phyloP scores from a whole-genome alignment of 2,329 filamentous ascomycete genomes.

The Aspergillus chevalieri region DNA sequence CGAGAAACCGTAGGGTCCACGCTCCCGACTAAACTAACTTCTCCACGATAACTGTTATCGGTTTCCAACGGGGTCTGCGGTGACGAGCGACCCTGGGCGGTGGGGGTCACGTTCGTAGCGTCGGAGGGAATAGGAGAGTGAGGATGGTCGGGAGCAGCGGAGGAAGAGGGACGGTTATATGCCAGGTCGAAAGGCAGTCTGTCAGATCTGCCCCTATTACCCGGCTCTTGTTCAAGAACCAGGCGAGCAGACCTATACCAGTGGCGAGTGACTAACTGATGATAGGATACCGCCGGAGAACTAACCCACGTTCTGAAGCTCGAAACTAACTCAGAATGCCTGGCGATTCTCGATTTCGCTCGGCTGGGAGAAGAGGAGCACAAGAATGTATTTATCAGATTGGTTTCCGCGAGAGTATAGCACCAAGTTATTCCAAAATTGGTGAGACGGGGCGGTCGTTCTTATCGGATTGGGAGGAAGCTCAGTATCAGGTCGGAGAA shows the following conservation, averaged over 20 bases:
- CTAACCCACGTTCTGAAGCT: constrained; percentile 12
- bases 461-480: background rate
- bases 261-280: constrained; percentile 20
- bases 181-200: constrained; percentile 64
- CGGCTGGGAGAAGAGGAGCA: constrained; percentile 7
- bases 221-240: constrained; percentile 40
- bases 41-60: constrained; percentile 6
- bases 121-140: constrained; percentile 50
- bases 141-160: constrained; percentile 64
- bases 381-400: background rate
- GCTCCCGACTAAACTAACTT: constrained; percentile 8
- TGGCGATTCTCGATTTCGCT: background rate
- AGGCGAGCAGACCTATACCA: constrained; percentile 37
- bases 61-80: constrained; percentile 12
- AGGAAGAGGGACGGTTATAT: constrained; percentile 57
- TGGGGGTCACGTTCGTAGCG: constrained; percentile 42
- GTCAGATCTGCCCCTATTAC: constrained; percentile 34
- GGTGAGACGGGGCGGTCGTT: background rate
- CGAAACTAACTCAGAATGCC: constrained; percentile 2
- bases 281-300: constrained; percentile 17
- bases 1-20: constrained; percentile 11
- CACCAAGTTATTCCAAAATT: background rate
- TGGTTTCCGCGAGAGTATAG: background rate
- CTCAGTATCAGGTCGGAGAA: background rate
- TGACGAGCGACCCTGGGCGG: constrained; percentile 19